Evolutionary conservation across 2,329 filamentous ascomycete genomes (phyloP).

Genomic region (Sclerotinia minor): DNA sequence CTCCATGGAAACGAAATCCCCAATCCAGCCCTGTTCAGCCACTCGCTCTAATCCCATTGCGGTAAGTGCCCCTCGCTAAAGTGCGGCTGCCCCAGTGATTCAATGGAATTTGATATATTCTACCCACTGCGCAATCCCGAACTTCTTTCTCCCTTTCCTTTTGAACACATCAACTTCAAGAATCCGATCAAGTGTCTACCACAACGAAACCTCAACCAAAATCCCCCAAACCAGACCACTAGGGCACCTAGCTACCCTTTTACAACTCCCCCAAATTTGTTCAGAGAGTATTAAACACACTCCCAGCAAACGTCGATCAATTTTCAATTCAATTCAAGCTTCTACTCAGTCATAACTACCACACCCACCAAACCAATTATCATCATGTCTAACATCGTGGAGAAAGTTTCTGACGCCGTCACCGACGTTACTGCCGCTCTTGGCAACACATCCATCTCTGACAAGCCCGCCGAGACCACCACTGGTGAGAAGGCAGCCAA

Average conservation of each 20-base stretch:
- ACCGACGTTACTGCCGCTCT: slow-evolving; percentile 72
- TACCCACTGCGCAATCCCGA: slow-evolving; percentile 24
- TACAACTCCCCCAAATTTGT: slow-evolving; percentile 63
- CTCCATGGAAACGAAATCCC: slow-evolving; percentile 1
- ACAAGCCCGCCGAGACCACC: slow-evolving; percentile 51
- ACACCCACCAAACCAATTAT: slow-evolving; percentile 41
- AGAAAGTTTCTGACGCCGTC: slow-evolving; percentile 68
- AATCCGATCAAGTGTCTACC: slow-evolving; percentile 40
- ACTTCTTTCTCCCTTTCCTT: slow-evolving; percentile 35
- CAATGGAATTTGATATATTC: slow-evolving; percentile 34
- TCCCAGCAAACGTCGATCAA: slow-evolving; percentile 47
- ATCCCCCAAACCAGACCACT: slow-evolving; percentile 52
- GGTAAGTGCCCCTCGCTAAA: slow-evolving; percentile 30
- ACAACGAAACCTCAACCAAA: slow-evolving; percentile 36
- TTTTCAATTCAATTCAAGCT: slow-evolving; percentile 50
- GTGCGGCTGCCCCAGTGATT: slow-evolving; percentile 28
- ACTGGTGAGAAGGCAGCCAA: slow-evolving; percentile 38
- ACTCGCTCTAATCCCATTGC: slow-evolving; percentile 19
- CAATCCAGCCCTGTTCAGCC: slow-evolving; percentile 19
- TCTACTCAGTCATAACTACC: slow-evolving; percentile 50
- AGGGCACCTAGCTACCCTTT: slow-evolving; percentile 91
- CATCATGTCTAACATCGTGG: slow-evolving; percentile 83
- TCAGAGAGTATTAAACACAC: slow-evolving; percentile 57
- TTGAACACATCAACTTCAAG: slow-evolving; percentile 35
- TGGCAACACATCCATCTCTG: slow-evolving; percentile 64